These are phyloP conservation scores for Pseudogymnoascus sp. DNA, from an alignment of 2,329 filamentous ascomycete genomes.

Conservation along the genomic window DNA sequence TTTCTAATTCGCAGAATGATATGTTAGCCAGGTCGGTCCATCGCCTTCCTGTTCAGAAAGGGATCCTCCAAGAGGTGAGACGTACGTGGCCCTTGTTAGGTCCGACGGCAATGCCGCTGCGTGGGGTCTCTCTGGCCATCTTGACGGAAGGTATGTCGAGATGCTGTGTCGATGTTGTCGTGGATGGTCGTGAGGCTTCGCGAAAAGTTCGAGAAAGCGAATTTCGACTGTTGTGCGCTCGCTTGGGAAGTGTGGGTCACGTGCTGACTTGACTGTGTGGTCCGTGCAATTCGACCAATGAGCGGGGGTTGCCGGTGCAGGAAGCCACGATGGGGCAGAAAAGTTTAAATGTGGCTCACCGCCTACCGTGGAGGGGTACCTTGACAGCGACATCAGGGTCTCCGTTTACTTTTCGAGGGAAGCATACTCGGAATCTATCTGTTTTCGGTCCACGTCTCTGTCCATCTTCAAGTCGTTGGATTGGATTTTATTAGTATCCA, in stretches of 20 bases:
- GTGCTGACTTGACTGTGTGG: not conserved
- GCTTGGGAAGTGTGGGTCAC: slow-evolving; percentile 7
- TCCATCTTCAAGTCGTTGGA: not conserved
- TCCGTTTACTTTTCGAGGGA: not conserved
- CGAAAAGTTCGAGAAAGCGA: slow-evolving; percentile 8
- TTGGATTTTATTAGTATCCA: not conserved
- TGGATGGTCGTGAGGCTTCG: not conserved
- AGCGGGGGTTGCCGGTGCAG: not conserved
- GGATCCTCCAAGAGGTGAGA: slow-evolving; percentile 72
- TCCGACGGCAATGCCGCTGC: slow-evolving; percentile 51
- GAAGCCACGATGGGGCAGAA: slow-evolving; percentile 8
- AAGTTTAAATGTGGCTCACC: slow-evolving; percentile 10
- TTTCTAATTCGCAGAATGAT: slow-evolving; percentile 49
- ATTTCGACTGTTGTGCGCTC: slow-evolving; percentile 5
- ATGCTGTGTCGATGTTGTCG: slow-evolving; percentile 15
- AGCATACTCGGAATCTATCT: not conserved
- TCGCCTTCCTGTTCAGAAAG: slow-evolving; percentile 48
- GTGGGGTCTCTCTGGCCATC: slow-evolving; percentile 53
- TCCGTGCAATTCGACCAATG: not conserved
- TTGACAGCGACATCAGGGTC: slow-evolving; percentile 9
- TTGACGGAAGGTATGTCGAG: slow-evolving; percentile 15
- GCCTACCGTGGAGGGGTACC: slow-evolving; percentile 9
- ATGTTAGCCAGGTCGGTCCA: slow-evolving; percentile 42
- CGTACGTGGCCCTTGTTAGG: slow-evolving; percentile 58
- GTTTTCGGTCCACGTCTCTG: not conserved